Evolutionary conservation across 164 flowering plant species (phyloP), one percentile per base, ranked within the genome.

Genomic region (Houttuynia cordata): DNA sequence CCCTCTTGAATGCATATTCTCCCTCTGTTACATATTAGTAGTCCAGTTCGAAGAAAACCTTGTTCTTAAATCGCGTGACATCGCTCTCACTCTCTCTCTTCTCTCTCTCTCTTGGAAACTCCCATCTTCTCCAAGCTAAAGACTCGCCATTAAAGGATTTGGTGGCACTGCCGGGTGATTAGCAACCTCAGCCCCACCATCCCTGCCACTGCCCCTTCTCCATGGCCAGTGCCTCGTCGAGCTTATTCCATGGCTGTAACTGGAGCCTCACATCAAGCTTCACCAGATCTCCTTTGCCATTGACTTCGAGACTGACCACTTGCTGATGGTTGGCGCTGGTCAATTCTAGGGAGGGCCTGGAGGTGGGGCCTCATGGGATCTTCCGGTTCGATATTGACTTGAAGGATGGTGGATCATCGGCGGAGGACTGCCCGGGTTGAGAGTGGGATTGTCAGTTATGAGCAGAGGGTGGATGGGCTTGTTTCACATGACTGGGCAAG

Each of bases 371-470:
- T 8, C 58, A 61, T 25, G 82, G 79, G n/a, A n/a, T n/a, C n/a
- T n/a, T n/a, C n/a, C n/a, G n/a, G n/a, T n/a, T n/a, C n/a, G n/a
- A n/a, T n/a, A 23, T 80, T 8, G 65, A 64, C 1, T 63, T 70
- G 3, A 24, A 39, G 0, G 30, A 7, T 0, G n/a, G 1, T 22
- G 55, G 1, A 21, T 39, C 8, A 45, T n/a, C n/a, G n/a, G n/a
- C n/a, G n/a, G n/a, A 49, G 1, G 68, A 45, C 10, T 10, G 40
- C 67, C 69, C 7, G 72, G 58, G 13, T 40, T 79, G 71, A 78
- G 34, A 62, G 68, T 83, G 7, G 68, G 69, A 37, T 83, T 86
- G 85, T 76, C 63, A 59, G 81, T 81, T 54, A 81, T 75, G 66
- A 20, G 75, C 72, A 68, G 62, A 23, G 83, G 74, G 54, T 81